Evolutionary conservation across 305 asterid genomes (phyloP).

Genomic region (Solanum hybrid): DNA sequence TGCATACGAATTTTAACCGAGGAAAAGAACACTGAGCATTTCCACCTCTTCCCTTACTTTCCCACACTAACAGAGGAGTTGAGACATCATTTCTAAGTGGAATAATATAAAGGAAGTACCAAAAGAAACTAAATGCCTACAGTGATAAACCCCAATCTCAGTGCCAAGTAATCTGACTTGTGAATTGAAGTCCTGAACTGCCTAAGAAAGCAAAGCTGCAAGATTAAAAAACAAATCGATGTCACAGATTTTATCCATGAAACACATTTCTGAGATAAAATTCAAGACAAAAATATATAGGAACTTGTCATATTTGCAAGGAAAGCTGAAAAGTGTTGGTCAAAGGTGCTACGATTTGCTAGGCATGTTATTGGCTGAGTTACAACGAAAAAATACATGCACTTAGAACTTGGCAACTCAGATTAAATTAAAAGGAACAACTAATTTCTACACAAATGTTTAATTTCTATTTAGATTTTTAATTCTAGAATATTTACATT

Average conservation of each 20-base stretch:
- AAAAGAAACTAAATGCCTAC: conserved; percentile 45
- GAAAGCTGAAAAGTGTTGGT: not conserved
- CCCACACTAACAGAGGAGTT: not conserved
- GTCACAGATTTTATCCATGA: not conserved
- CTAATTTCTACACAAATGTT: not conserved
- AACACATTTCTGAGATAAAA: not conserved
- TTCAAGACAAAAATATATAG: not conserved
- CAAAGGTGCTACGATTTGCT: not conserved
- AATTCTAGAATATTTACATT: not conserved
- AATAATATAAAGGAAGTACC: not conserved
- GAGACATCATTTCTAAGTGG: not conserved
- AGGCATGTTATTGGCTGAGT: not conserved
- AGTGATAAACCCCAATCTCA: conserved; percentile 84
- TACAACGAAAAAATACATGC: not conserved
- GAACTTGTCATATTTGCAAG: not conserved
- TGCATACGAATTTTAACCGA: not conserved
- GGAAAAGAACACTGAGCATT: not conserved
- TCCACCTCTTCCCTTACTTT: not conserved
- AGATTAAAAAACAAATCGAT: not conserved
- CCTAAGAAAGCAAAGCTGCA: conserved; percentile 84
- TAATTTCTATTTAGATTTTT: not conserved
- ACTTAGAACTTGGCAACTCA: not conserved
- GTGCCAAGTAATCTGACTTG: conserved; percentile 72
- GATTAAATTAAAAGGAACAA: not conserved
- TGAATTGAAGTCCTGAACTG: conserved; percentile 67